Conservation (phyloP, 768 basidiomycete genomes). For the Hypholoma fasciculare region DNA sequence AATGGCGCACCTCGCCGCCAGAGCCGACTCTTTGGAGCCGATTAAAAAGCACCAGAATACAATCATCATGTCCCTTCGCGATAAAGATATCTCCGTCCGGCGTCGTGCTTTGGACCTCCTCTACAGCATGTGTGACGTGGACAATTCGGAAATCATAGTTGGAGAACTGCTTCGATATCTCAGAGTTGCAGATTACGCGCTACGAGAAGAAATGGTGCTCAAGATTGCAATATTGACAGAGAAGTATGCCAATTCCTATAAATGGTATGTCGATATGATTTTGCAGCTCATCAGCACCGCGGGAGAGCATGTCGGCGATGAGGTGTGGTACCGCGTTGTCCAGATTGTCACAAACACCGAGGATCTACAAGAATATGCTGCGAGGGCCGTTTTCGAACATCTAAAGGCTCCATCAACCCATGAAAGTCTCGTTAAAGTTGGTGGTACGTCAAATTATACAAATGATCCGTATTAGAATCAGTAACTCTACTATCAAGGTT, state of each 20-base stretch:
- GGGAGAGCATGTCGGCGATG: conserved; percentile 98
- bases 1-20: conserved; percentile 96
- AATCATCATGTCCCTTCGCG: conserved; percentile 91
- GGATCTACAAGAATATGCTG: conserved; percentile 95
- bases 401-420: conserved; percentile 83
- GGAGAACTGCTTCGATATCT: conserved; percentile 94
- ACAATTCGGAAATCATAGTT: conserved; percentile 94
- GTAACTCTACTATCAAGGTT: conserved; percentile 49
- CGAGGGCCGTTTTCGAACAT: conserved; percentile 88
- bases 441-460: conserved; percentile 52
- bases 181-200: conserved; percentile 92
- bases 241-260: conserved; percentile 95
- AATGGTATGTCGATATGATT: conserved; percentile 99
- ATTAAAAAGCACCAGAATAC: conserved; percentile 96
- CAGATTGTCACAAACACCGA: conserved; percentile 99
- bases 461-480: conserved; percentile 1
- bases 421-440: conserved; percentile 94
- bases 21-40: conserved; percentile 85
- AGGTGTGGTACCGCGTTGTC: conserved; percentile 99
- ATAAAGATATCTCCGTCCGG: conserved; percentile 96
- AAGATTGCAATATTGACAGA: conserved; percentile 99
- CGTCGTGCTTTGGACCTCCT: conserved; percentile 92
- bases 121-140: conserved; percentile 99
- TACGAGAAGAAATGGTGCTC: conserved; percentile 98
- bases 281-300: conserved; percentile 94